Evolutionary conservation across 306 rosid species (phyloP), one percentile per base, ranked within the genome.

Genomic region (Mimosa bimucronata): DNA sequence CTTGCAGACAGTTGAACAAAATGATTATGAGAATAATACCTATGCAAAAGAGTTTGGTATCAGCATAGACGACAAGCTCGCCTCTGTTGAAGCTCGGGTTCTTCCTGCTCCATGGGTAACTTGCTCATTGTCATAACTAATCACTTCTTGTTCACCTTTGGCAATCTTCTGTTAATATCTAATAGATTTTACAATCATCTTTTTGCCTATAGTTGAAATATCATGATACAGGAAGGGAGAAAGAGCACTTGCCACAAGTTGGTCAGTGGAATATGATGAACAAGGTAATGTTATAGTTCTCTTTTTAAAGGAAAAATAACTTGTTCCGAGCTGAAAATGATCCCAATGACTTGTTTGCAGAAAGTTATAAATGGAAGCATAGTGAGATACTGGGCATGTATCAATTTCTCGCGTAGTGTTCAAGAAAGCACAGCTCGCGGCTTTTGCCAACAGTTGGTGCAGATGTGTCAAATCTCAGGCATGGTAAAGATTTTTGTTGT

Each of bases 401-500:
- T 88, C 58, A 88, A 88, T 81, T 88, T 88, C 86, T 85, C 91
- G 21, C 75, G 89, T 31, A 85, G 77, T 52, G 87, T 85, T 71
- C 89, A 88, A 83, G 86, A 85, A 67, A 83, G 83, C 34, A 85
- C 83, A 19, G 91, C 83, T 75, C 80, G 82, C 45, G 87, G 84
- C 41, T 88, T 88, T 78, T 88, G 91, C 78, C 91, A 88, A 71
- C 85, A 88, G 70, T 79, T 88, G 69, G 89, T 83, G 79, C 91
- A 88, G 71, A 88, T 88, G 91, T 88, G 91, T 80, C 87, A 85
- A 85, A 83, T 85, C 75, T 83, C 91, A 53, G 91, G 91, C 86
- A 85, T 88, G 89, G 91, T 88, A 88, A 83, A 50, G 73, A 71
- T 78, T 41, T 30, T 66, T 57, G n/a, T 65, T 55, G 26, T 64